Percentiles rank a stretch among this genome's conserved stretches.
Evolutionary conservation across 345 rosid genomes (phyloP).

Genomic region (Aurinia saxatilis): DNA sequence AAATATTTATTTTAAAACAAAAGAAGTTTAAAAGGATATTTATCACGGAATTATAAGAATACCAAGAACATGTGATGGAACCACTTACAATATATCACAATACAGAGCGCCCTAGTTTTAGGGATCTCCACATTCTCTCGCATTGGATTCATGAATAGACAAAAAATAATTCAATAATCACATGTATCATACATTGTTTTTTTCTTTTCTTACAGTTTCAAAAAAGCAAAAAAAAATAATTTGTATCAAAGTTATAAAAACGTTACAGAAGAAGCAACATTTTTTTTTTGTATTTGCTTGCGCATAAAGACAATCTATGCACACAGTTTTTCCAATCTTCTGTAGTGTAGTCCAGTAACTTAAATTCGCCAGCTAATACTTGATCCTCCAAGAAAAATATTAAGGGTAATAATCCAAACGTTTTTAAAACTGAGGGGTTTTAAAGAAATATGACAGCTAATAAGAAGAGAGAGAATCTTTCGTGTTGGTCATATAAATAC

Average conservation of each 20-base stretch:
- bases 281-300: background rate
- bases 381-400: background rate
- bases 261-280: background rate
- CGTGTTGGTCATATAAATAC: slow-evolving; percentile 15
- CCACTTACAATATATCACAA: too few species aligned
- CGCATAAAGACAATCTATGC: background rate
- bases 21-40: too few species aligned
- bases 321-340: background rate
- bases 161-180: too few species aligned
- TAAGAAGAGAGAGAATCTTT: slow-evolving; percentile 9
- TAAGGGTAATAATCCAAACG: background rate
- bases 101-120: background rate
- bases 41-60: too few species aligned
- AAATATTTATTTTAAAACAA: too few species aligned
- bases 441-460: slow-evolving; percentile 18
- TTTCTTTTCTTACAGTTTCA: too few species aligned
- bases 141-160: background rate
- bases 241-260: background rate
- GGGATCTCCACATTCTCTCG: slow-evolving; percentile 1
- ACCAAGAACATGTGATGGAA: too few species aligned
- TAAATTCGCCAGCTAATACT: background rate
- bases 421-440: background rate
- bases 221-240: too few species aligned
- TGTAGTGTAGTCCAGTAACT: background rate
- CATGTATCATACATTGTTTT: too few species aligned